Conservation (phyloP, 73 alveolate species). For the Uronychia binucleata region DNA sequence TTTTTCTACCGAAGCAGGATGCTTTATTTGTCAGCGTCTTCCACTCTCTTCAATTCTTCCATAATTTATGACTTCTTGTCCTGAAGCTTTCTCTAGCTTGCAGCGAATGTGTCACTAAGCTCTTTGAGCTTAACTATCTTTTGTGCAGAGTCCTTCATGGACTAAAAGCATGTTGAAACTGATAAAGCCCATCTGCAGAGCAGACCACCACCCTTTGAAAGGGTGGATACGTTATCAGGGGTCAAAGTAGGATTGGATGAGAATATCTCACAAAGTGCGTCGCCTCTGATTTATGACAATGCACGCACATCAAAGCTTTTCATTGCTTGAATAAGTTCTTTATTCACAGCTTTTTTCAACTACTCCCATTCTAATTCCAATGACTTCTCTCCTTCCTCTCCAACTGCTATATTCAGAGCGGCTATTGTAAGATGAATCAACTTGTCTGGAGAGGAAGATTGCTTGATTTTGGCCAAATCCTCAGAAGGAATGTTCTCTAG, state of each 20-base stretch:
- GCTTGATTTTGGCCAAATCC: too few species aligned
- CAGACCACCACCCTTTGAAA: constrained; percentile 66
- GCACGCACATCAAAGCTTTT: too few species aligned
- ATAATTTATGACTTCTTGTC: constrained; percentile 77
- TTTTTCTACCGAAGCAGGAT: constrained; percentile 80
- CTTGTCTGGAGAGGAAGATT: too few species aligned
- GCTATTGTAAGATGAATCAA: too few species aligned
- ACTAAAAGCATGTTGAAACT: constrained; percentile 63
- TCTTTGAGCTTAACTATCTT: constrained; percentile 54
- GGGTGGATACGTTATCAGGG: too few species aligned
- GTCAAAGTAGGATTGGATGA: too few species aligned
- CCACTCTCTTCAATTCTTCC: constrained; percentile 81
- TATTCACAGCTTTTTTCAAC: constrained; percentile 75
- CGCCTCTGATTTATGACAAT: too few species aligned
- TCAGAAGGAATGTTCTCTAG: too few species aligned
- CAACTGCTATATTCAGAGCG: too few species aligned
- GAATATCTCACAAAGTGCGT: too few species aligned
- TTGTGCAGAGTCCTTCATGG: constrained; percentile 80
- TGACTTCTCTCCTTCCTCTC: too few species aligned
- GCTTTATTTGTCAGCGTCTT: constrained; percentile 82
- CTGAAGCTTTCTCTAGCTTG: constrained; percentile 79
- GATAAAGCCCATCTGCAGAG: constrained; percentile 83
- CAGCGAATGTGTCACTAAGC: constrained; percentile 54
- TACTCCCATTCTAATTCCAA: too few species aligned
- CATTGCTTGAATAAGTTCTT: constrained; percentile 23